Evolutionary conservation across 2,329 filamentous ascomycete genomes (phyloP), one percentile per base, ranked within the genome.

Genomic region (Stachybotrys chartarum): DNA sequence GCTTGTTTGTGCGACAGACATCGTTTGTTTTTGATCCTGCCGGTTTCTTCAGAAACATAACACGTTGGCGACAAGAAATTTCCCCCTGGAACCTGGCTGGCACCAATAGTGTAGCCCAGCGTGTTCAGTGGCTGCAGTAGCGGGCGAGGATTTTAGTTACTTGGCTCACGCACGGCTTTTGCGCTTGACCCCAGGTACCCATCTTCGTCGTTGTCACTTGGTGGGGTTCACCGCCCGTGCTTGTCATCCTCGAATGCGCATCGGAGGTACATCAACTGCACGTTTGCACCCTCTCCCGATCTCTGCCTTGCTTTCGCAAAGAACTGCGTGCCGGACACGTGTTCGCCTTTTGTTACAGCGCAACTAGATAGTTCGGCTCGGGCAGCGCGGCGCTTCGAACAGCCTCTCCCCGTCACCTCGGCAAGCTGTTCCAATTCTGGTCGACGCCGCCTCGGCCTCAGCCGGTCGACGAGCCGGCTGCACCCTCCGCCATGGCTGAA

Each of bases 401-500:
- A 24, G 24, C 4, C 24, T 4, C 24, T 24, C 24, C 24, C 24
- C 24, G 11, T 44, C 18, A 24, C 32, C 12, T n/a, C 50, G 50
- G 32, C 50, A 52, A 42, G 32, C 50, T 52, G 50, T 52, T 52
- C 32, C 31, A 52, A 6, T 32, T 52, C 50, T 52, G 50, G 50
- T 39, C 30, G 17, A 35, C 50, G 50, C 50, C 50, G 50, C 30
- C 50, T 31, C 50, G 32, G 50, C 50, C 50, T 12, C 31, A 42
- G 50, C 31, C 50, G 35, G 44, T 32, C 31, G 50, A 52, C 50
- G 50, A 52, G 30, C 31, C 35, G 32, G 30, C 50, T 35, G 50
- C 50, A n/a, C 16, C 31, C 49, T 30, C 52, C 59, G 64, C 49
- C 58, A 82, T 82, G 79, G 73, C 75, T 56, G 77, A 79, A 63